phyloP scores from a whole-genome alignment of 176 grass and related monocot species.

The Carex scoparia region DNA sequence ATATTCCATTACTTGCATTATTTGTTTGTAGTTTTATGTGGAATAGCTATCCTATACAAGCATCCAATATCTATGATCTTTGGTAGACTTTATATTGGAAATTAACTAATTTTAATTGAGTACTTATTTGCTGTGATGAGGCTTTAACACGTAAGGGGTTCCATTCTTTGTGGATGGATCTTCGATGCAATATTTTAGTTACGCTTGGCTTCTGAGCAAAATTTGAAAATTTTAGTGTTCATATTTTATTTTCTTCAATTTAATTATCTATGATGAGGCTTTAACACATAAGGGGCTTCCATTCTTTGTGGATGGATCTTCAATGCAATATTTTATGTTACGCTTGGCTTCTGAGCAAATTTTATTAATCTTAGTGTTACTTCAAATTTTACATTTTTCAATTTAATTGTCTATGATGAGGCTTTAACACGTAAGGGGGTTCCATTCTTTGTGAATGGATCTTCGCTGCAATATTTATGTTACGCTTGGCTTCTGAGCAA shows the following conservation, averaged over 20 bases:
- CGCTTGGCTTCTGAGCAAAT: constrained; percentile 74
- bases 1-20: neutral
- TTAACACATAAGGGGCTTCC: constrained; percentile 54
- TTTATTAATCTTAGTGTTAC: neutral
- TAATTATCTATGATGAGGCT: neutral
- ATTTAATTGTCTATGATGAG: neutral
- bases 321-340: constrained; percentile 51
- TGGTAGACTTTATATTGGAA: neutral
- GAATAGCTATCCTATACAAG: neutral
- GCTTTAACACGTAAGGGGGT: constrained; percentile 57
- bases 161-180: constrained; percentile 39
- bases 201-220: constrained; percentile 81
- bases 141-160: constrained; percentile 55
- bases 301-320: constrained; percentile 41
- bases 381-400: neutral
- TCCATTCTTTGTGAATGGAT: constrained; percentile 35
- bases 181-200: constrained; percentile 55
- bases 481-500: constrained; percentile 84
- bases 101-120: neutral
- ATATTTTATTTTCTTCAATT: neutral
- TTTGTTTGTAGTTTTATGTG: neutral
- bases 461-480: constrained; percentile 53
- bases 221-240: neutral
- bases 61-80: neutral
- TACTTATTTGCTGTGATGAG: constrained; percentile 44